Base-by-base conservation (phyloP, 2,329 filamentous ascomycete genomes). In the Xylariaceae sp. region DNA sequence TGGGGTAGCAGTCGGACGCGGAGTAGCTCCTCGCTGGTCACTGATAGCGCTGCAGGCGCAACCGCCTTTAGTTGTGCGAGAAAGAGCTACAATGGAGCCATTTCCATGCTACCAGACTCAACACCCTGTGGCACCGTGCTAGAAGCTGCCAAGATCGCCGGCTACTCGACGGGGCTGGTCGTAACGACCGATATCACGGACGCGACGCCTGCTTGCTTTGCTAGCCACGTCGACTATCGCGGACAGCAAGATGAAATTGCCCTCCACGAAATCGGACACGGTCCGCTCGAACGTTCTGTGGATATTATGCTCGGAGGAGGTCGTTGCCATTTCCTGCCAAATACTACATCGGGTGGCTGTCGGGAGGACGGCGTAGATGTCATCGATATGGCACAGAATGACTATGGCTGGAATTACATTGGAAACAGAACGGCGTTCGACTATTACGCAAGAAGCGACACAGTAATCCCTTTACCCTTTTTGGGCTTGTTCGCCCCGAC, bases 21-120 rank as follows among this genome's bases (percentile, higher is more conserved):
- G 49, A 95, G 89, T 45, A 85, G 82, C 58, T 90, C 81, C 63
- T 92, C 86, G 49, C 75, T 97, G 53, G 87, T 99, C 45, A 99
- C 94, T 1, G 94, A 99, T 70, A 95, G 89, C 51, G 94, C 94
- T 5, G 94, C 94, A n/a, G 94, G 94, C 35, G 94, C 94, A 3
- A 99, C 94, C 0, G 94, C 94, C 1, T 99, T 99, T 68, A 90
- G 89, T 2, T 99, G 94, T 63, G 92, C 83, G 17, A 73, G 78
- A 65, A 99, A 99, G 81, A 95, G 86, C 68, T 99, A 99, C 74
- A 99, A 99, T 65, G 90, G 90, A 42, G 94, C 94, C 58, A 97
- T 99, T 59, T 88, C 90, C 10, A 87, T 95, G 47, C 76, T 95
- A 14, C 91, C 91, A 0, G 86, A 95, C 68, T 83, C 87, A 58